Conservation (phyloP, 73 alveolate species). For the Effrenium voratum region DNA sequence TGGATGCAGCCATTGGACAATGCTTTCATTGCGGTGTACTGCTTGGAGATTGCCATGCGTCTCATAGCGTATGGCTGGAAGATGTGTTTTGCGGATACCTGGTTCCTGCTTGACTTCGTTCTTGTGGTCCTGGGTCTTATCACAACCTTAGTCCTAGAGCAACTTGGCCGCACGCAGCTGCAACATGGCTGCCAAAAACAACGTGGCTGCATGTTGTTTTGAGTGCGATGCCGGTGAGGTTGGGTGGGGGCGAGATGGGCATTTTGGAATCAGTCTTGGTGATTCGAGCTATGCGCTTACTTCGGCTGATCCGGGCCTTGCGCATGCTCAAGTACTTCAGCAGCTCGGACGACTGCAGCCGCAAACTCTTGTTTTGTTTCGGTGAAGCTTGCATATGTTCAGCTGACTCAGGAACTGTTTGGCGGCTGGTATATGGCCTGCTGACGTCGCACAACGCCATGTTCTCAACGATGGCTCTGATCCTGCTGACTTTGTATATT, state of each 20-base stretch:
- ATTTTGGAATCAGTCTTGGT: slow-evolving; percentile 49
- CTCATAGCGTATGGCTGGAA: slow-evolving; percentile 37
- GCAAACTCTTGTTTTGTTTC: too few species aligned
- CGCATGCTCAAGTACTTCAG: slow-evolving; percentile 77
- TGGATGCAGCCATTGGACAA: slow-evolving; percentile 85
- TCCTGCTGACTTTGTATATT: slow-evolving; percentile 37
- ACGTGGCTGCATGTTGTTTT: too few species aligned
- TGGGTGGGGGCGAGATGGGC: slow-evolving; percentile 60
- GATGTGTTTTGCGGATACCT: slow-evolving; percentile 42
- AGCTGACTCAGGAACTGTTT: slow-evolving; percentile 11
- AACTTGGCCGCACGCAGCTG: neutral
- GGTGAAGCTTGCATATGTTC: neutral
- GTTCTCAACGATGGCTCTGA: slow-evolving; percentile 62
- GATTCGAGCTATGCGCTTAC: slow-evolving; percentile 66
- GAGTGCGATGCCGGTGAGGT: neutral
- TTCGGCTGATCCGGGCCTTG: slow-evolving; percentile 65
- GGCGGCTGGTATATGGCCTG: slow-evolving; percentile 74
- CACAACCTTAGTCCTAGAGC: neutral
- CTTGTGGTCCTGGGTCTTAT: slow-evolving; percentile 33
- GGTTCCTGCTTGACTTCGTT: slow-evolving; percentile 49
- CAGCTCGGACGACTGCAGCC: neutral
- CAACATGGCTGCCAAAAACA: neutral
- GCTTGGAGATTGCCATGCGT: slow-evolving; percentile 46
- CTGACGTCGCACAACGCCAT: slow-evolving; percentile 81
- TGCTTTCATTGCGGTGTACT: slow-evolving; percentile 41